phyloP scores from a whole-genome alignment of 2,329 filamentous ascomycete species.

The Talaromyces sp. region DNA sequence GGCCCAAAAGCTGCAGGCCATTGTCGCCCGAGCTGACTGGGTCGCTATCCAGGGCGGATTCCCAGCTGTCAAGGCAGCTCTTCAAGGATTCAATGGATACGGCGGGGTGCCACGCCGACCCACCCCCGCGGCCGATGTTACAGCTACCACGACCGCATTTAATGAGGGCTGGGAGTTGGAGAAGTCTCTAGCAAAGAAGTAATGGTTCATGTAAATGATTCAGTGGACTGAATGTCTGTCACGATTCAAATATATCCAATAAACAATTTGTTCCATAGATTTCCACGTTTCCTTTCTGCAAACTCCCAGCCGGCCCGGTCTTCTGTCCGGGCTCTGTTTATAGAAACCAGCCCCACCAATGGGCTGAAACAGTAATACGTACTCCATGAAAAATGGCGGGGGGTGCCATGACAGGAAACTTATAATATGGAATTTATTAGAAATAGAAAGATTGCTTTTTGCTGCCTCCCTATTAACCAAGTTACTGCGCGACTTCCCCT shows the following conservation, averaged over 20 bases:
- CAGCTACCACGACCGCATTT: conserved; percentile 30
- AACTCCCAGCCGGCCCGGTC: not conserved
- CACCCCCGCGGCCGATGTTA: conserved; percentile 42
- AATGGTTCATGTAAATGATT: not conserved
- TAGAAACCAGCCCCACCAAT: not conserved
- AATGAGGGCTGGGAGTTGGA: conserved; percentile 34
- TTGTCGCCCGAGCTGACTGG: conserved; percentile 77
- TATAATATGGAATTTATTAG: not conserved
- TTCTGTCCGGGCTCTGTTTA: not conserved
- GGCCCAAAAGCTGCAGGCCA: conserved; percentile 67
- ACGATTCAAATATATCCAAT: not conserved
- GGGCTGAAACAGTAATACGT: not conserved
- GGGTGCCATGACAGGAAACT: not conserved
- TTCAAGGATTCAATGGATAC: conserved; percentile 76
- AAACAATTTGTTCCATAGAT: not conserved
- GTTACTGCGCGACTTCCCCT: not conserved
- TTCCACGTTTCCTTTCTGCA: not conserved
- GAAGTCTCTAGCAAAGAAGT: conserved; percentile 17
- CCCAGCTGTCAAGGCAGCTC: conserved; percentile 77
- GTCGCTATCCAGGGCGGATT: conserved; percentile 75
- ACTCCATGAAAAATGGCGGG: not conserved
- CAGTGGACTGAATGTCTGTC: not conserved
- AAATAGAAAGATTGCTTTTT: not conserved
- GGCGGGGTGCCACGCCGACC: conserved; percentile 70
- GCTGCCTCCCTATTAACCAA: too few relatives aligned